phyloP scores from a whole-genome alignment of 805 yeast species.

The Candida vaughaniae region DNA sequence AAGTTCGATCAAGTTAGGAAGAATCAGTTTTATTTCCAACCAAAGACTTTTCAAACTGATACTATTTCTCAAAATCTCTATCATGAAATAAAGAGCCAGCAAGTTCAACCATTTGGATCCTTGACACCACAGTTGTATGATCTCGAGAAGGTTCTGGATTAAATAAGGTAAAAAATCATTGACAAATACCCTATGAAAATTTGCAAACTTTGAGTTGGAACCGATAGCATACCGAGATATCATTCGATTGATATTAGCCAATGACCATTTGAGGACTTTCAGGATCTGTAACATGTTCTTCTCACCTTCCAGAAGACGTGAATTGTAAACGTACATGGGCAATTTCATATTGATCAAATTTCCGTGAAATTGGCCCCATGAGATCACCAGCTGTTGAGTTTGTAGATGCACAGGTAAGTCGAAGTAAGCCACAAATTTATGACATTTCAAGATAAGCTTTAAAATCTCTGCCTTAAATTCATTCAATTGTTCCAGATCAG shows the following conservation, averaged over 20 bases:
- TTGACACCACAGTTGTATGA: conserved; percentile 73
- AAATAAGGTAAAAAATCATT: conserved; percentile 71
- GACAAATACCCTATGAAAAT: conserved; percentile 56
- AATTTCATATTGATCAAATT: conserved; percentile 57
- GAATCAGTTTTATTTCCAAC: conserved; percentile 63
- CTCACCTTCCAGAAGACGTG: conserved; percentile 46
- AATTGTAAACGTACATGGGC: conserved; percentile 46
- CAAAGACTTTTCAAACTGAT: conserved; percentile 58
- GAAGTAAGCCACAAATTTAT: conserved; percentile 71
- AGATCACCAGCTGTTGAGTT: conserved; percentile 45
- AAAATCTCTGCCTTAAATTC: conserved; percentile 65
- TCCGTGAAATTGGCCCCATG: conserved; percentile 81
- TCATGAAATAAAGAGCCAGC: conserved; percentile 60
- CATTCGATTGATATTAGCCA: conserved; percentile 70
- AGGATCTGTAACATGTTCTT: conserved; percentile 66
- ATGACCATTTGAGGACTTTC: conserved; percentile 75
- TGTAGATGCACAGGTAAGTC: conserved; percentile 69
- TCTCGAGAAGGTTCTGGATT: conserved; percentile 58
- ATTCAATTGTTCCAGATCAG: conserved; percentile 15
- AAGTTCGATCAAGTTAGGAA: conserved; percentile 62
- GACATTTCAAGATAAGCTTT: conserved; percentile 68
- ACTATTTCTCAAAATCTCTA: conserved; percentile 54
- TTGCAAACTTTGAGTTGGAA: conserved; percentile 53
- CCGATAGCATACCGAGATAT: conserved; percentile 65
- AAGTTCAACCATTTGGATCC: conserved; percentile 67